These are phyloP conservation scores for Lipomyces japonicus DNA, from an alignment of 805 yeast genomes.

Conservation along the genomic window DNA sequence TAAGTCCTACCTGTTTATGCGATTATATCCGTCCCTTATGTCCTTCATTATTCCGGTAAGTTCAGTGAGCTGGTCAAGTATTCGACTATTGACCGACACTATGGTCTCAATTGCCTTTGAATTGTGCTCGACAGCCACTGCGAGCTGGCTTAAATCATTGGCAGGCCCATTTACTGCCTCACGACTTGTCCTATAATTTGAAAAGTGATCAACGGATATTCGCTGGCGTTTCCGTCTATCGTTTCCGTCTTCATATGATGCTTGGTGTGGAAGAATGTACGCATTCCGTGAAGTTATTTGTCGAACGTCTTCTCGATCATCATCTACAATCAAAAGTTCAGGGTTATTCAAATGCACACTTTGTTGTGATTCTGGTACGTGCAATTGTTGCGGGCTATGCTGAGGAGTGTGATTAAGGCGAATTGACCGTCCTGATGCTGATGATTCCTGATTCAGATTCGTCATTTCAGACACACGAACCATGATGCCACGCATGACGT, in stretches of 20 bases:
- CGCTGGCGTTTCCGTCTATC: slow-evolving; percentile 14
- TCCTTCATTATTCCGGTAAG: neutral
- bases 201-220: neutral
- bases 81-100: slow-evolving; percentile 6
- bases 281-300: too few species aligned
- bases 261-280: too few species aligned
- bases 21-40: neutral
- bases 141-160: slow-evolving; percentile 7
- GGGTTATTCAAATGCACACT: neutral
- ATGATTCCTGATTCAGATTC: too few species aligned
- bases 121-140: slow-evolving; percentile 20
- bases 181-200: neutral
- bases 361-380: neutral
- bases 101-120: slow-evolving; percentile 13
- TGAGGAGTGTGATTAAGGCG: too few species aligned
- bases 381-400: slow-evolving; percentile 8
- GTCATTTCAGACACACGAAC: slow-evolving; percentile 9
- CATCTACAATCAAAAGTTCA: neutral
- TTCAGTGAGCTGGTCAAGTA: slow-evolving; percentile 8
- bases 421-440: too few species aligned
- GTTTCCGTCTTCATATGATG: slow-evolving; percentile 9
- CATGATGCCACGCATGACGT: slow-evolving; percentile 23
- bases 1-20: neutral
- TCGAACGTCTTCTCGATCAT: neutral
- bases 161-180: slow-evolving; percentile 6